These are phyloP conservation scores for Medicago ruthenica DNA, from an alignment of 306 rosid species.

Conservation along the genomic window DNA sequence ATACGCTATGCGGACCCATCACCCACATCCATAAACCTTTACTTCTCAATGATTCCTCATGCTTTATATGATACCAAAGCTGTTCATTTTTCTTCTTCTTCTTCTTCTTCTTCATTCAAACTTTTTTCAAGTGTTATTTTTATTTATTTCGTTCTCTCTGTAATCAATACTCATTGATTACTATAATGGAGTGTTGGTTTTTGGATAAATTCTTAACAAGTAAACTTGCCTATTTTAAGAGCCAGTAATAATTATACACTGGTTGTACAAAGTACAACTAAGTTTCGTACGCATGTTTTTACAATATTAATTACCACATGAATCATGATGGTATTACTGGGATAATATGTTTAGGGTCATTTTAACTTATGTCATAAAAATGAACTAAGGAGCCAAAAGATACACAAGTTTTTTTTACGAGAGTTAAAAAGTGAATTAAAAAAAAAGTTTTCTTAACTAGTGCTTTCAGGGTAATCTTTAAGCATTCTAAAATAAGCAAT, in stretches of 20 bases:
- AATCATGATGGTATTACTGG: not conserved
- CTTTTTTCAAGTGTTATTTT: too few species aligned
- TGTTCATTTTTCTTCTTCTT: not conserved
- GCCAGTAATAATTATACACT: not conserved
- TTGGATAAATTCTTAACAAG: not conserved
- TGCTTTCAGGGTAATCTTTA: too few species aligned
- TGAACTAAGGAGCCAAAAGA: too few species aligned
- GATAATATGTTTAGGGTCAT: too few species aligned
- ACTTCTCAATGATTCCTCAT: conserved; percentile 36
- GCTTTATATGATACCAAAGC: conserved; percentile 44
- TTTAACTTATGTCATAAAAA: too few species aligned
- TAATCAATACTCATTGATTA: too few species aligned
- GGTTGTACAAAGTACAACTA: not conserved
- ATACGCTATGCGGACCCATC: conserved; percentile 50
- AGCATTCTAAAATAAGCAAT: too few species aligned
- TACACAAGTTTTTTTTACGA: too few species aligned
- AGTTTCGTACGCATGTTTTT: not conserved
- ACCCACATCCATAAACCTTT: conserved; percentile 53
- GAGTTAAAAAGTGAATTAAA: too few species aligned
- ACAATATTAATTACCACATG: not conserved
- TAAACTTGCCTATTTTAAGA: not conserved
- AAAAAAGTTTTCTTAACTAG: too few species aligned
- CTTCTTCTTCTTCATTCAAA: not conserved
- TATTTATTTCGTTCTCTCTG: too few species aligned
- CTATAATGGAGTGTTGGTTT: not conserved